phyloP scores from a whole-genome alignment of 441 rosid genomes.

The Omphalea diandra region DNA sequence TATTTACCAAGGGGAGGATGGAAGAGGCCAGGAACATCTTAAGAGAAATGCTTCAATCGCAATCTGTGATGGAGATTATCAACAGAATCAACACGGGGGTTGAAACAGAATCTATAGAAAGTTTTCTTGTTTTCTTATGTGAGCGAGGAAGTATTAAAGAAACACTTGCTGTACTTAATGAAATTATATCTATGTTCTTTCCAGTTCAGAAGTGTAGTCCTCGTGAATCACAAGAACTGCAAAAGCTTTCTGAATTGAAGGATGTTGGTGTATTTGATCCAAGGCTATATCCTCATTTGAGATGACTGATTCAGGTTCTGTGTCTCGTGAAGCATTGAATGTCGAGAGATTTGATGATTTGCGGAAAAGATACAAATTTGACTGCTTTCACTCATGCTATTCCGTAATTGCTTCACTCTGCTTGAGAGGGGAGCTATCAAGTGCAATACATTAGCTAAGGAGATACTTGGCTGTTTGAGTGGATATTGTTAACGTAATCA shows the following conservation, averaged over 20 bases:
- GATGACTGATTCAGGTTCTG: neutral
- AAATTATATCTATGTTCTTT: conserved; percentile 46
- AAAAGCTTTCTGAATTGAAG: conserved; percentile 14
- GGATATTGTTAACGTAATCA: conserved; percentile 5
- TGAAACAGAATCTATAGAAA: conserved; percentile 61
- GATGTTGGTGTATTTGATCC: neutral
- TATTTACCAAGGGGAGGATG: conserved; percentile 81
- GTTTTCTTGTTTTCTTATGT: conserved; percentile 61
- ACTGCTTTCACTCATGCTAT: conserved; percentile 27
- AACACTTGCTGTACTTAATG: conserved; percentile 69
- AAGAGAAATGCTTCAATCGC: conserved; percentile 80
- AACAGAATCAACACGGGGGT: conserved; percentile 53
- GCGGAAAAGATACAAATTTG: neutral
- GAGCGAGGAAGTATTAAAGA: conserved; percentile 78
- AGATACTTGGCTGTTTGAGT: conserved; percentile 20
- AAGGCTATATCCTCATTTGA: neutral
- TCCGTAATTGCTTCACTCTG: conserved; percentile 25
- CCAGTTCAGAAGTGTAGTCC: conserved; percentile 40
- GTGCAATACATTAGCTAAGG: conserved; percentile 30
- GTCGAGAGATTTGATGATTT: conserved; percentile 1
- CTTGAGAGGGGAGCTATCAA: conserved; percentile 22
- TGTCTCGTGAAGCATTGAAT: neutral
- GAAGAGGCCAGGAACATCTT: conserved; percentile 80
- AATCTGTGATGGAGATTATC: conserved; percentile 54
- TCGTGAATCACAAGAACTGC: conserved; percentile 29